Conservation (phyloP, 1,284 basidiomycete species). For the Ceratobasidium sp. region DNA sequence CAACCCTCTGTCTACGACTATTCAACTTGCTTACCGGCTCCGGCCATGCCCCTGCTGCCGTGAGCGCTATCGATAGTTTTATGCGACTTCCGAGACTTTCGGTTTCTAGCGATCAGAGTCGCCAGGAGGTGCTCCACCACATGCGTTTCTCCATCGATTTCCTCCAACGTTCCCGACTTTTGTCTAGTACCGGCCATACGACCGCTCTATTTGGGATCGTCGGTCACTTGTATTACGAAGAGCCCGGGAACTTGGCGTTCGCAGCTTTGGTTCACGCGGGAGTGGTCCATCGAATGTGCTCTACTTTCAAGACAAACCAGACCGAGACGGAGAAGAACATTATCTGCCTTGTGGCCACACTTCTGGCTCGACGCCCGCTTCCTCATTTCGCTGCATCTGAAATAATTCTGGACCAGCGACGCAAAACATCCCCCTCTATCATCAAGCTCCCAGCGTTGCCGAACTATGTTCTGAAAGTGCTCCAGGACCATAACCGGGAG, state of each 20-base stretch:
- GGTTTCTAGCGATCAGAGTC: conserved; percentile 67
- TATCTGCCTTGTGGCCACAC: conserved; percentile 68
- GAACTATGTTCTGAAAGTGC: conserved; percentile 58
- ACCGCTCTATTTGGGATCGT: conserved; percentile 54
- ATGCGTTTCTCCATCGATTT: conserved; percentile 80
- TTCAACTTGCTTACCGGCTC: conserved; percentile 76
- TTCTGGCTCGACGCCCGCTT: conserved; percentile 71
- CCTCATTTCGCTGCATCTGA: conserved; percentile 61
- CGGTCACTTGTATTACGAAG: conserved; percentile 68
- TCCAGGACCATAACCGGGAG: conserved; percentile 65
- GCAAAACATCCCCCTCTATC: conserved; percentile 64
- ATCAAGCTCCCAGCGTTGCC: conserved; percentile 69
- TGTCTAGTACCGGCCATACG: conserved; percentile 68
- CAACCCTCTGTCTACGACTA: conserved; percentile 72
- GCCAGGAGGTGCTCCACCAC: conserved; percentile 71
- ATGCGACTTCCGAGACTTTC: conserved; percentile 70
- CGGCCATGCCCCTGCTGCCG: conserved; percentile 63
- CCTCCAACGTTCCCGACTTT: conserved; percentile 67
- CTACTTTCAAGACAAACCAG: conserved; percentile 54
- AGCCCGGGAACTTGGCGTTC: conserved; percentile 77
- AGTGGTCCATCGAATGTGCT: conserved; percentile 69
- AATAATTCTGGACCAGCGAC: conserved; percentile 58
- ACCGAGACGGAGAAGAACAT: conserved; percentile 65
- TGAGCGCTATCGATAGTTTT: conserved; percentile 66
- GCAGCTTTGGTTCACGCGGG: conserved; percentile 70